A percentile compares a stretch with the other conserved stretches of the same genome.
These are phyloP conservation scores for Metschnikowia noctiluminum DNA, from an alignment of 805 yeast genomes.

Conservation along the genomic window DNA sequence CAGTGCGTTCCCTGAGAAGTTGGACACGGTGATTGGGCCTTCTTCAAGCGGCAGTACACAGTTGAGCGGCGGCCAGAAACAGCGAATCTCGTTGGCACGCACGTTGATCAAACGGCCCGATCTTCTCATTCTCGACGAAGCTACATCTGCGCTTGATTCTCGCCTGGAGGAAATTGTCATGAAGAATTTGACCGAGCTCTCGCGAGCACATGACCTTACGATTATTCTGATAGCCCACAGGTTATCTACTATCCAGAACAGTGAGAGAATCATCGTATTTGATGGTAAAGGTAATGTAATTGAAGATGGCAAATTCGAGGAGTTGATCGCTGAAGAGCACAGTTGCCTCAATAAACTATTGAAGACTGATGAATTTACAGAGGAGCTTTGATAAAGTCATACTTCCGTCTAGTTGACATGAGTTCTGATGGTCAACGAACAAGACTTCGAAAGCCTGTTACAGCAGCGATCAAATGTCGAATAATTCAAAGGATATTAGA, in stretches of 20 bases:
- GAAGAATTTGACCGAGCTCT: conserved; percentile 57
- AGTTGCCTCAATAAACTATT: conserved; percentile 46
- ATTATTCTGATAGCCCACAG: conserved; percentile 91
- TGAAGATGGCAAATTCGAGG: conserved; percentile 58
- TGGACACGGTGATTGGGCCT: conserved; percentile 82
- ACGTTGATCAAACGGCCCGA: conserved; percentile 77
- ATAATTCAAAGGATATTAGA: no score
- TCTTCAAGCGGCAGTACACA: conserved; percentile 69
- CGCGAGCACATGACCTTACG: conserved; percentile 48
- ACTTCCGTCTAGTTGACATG: no score
- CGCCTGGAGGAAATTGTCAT: conserved; percentile 85
- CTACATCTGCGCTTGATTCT: conserved; percentile 90
- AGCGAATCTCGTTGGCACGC: conserved; percentile 86
- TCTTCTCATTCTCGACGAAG: conserved; percentile 85
- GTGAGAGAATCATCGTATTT: conserved; percentile 77
- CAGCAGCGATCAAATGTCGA: no score
- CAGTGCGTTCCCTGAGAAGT: conserved; percentile 71
- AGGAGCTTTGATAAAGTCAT: background rate
- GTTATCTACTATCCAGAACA: conserved; percentile 79
- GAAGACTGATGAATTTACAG: conserved; percentile 24
- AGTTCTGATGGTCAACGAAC: no score
- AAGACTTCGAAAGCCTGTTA: no score
- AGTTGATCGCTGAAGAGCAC: conserved; percentile 43
- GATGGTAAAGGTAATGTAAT: conserved; percentile 55
- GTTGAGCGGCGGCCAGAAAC: conserved; percentile 93